These are phyloP conservation scores for Phytophthora lateralis DNA, from an alignment of 352 stramenopile species.

Conservation along the genomic window DNA sequence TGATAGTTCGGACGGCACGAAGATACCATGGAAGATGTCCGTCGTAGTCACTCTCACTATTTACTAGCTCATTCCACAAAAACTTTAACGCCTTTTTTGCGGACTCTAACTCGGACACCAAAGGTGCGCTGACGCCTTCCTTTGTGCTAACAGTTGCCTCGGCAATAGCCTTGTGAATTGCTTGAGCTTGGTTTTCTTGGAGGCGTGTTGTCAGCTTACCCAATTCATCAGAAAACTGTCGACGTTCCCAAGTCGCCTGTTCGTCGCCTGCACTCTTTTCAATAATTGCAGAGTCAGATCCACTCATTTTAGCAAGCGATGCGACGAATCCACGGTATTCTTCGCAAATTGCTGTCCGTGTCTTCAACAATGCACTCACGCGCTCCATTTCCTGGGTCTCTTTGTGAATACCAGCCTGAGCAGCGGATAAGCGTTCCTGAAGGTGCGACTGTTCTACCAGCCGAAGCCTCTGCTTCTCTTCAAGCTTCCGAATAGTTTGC, in stretches of 20 bases:
- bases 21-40: conserved; percentile 71
- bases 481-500: conserved; percentile 39
- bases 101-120: conserved; percentile 52
- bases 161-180: conserved; percentile 37
- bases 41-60: conserved; percentile 33
- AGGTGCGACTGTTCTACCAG: conserved; percentile 46
- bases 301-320: conserved; percentile 31
- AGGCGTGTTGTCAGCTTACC: conserved; percentile 28
- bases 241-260: conserved; percentile 24
- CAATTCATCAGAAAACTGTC: conserved; percentile 45
- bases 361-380: conserved; percentile 26
- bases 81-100: conserved; percentile 51
- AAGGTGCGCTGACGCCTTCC: conserved; percentile 32
- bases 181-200: conserved; percentile 34
- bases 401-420: conserved; percentile 36
- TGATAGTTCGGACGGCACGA: conserved; percentile 36
- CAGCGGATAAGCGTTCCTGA: conserved; percentile 43
- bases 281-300: conserved; percentile 7
- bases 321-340: conserved; percentile 39
- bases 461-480: conserved; percentile 40
- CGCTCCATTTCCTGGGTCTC: conserved; percentile 27
- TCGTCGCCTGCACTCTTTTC: conserved; percentile 21
- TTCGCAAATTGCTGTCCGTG: conserved; percentile 29
- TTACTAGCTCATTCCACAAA: conserved; percentile 14
- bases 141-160: conserved; percentile 35